Conservation (phyloP, 2,329 filamentous ascomycete genomes). For the Fusarium sterilihyphosum region DNA sequence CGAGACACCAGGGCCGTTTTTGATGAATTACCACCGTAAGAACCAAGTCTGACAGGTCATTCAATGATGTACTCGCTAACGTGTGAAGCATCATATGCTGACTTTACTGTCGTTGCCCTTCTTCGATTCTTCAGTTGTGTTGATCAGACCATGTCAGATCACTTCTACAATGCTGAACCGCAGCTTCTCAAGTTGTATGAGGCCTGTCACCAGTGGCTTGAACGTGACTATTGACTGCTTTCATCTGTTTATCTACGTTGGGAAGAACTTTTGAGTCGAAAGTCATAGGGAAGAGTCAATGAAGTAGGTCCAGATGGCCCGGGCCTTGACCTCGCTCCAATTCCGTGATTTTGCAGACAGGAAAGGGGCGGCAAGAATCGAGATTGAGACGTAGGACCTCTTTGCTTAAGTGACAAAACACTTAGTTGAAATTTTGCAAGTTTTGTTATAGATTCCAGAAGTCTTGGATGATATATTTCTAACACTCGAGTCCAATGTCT, state of each 20-base stretch:
- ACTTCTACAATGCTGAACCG: neutral
- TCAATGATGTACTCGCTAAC: neutral
- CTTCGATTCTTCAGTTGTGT: neutral
- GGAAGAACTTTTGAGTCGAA: neutral
- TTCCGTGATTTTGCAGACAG: neutral
- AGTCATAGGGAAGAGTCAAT: no score
- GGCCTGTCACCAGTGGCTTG: neutral
- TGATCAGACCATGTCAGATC: neutral
- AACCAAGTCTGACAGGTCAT: fast-evolving
- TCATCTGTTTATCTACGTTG: neutral
- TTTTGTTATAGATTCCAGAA: neutral
- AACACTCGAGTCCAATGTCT: neutral
- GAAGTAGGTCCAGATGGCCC: neutral
- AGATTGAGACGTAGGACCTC: neutral
- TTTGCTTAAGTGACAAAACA: neutral
- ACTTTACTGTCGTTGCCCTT: neutral
- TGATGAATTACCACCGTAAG: neutral
- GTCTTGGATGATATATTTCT: neutral
- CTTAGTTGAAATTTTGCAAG: no score
- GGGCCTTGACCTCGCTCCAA: no score
- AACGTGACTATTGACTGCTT: neutral
- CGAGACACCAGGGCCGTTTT: neutral
- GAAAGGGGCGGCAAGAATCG: neutral
- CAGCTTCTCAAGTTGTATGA: neutral
- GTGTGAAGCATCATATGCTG: neutral